Conservation (phyloP, 2,329 filamentous ascomycete genomes). For the Teratosphaeria gauchensis region DNA sequence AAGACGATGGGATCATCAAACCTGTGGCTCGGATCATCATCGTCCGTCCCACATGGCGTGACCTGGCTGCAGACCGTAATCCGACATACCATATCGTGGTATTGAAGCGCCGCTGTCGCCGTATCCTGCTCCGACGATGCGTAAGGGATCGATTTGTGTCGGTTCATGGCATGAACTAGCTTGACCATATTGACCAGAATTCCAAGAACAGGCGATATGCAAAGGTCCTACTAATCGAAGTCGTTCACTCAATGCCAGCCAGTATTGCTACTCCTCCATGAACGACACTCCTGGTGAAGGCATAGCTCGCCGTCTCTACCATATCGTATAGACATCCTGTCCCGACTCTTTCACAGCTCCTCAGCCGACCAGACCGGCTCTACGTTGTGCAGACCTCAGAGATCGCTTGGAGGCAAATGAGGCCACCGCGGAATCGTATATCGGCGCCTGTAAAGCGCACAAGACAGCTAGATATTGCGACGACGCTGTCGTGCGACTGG, state of each 20-base stretch:
- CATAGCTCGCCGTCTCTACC: not conserved
- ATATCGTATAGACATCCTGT: not conserved
- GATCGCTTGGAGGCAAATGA: not conserved
- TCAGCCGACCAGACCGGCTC: not conserved
- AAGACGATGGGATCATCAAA: not conserved
- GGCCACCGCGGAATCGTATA: not conserved
- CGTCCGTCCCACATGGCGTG: not conserved
- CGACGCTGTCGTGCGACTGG: not conserved
- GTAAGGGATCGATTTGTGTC: not conserved
- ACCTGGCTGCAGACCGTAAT: not conserved
- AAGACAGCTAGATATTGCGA: not conserved
- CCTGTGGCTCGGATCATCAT: not conserved
- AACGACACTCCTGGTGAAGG: not conserved
- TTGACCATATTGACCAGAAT: not conserved
- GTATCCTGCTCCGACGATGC: not conserved
- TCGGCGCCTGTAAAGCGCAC: not conserved
- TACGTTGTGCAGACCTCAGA: not conserved
- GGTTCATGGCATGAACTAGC: not conserved
- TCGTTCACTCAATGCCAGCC: not conserved
- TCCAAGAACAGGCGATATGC: not conserved
- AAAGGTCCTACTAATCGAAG: not conserved
- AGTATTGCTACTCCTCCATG: not conserved
- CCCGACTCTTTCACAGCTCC: not conserved
- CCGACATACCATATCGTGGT: not conserved
- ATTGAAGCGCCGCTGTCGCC: not conserved